Percentiles rank a stretch among this genome's conserved stretches.
phyloP scores from a whole-genome alignment of 352 stramenopile genomes.

The Ophiocytium majus region DNA sequence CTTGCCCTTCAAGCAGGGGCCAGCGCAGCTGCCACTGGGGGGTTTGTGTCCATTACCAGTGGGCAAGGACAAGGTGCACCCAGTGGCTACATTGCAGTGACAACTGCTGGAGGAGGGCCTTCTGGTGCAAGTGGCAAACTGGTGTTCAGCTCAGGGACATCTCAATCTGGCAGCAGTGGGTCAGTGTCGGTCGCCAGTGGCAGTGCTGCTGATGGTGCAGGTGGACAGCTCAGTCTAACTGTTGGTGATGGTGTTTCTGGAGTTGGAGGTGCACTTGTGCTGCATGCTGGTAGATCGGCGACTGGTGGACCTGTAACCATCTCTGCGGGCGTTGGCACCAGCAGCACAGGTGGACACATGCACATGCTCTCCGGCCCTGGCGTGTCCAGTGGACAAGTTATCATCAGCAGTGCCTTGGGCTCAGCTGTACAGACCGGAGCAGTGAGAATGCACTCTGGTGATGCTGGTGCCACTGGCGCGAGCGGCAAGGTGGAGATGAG shows the following conservation, averaged over 20 bases:
- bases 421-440: background rate
- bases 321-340: background rate
- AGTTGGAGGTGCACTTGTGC: slow-evolving; percentile 26
- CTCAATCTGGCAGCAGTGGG: slow-evolving; percentile 43
- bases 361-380: slow-evolving; percentile 13
- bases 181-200: slow-evolving; percentile 41
- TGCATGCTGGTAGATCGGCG: slow-evolving; percentile 27
- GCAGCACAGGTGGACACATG: slow-evolving; percentile 29
- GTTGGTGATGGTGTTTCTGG: slow-evolving; percentile 42
- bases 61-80: background rate
- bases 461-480: background rate
- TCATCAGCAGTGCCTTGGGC: background rate
- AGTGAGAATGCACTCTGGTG: background rate
- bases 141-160: slow-evolving; percentile 46
- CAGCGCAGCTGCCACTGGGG: background rate
- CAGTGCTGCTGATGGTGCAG: slow-evolving; percentile 21
- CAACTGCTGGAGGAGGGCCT: background rate
- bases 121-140: slow-evolving; percentile 38
- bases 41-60: background rate
- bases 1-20: background rate
- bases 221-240: slow-evolving; percentile 31
- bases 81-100: background rate
- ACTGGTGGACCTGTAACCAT: background rate
- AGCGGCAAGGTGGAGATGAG: background rate
- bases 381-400: background rate